Evolutionary conservation across 2,329 filamentous ascomycete genomes (phyloP).

Genomic region (Pestalotiopsis sp.): DNA sequence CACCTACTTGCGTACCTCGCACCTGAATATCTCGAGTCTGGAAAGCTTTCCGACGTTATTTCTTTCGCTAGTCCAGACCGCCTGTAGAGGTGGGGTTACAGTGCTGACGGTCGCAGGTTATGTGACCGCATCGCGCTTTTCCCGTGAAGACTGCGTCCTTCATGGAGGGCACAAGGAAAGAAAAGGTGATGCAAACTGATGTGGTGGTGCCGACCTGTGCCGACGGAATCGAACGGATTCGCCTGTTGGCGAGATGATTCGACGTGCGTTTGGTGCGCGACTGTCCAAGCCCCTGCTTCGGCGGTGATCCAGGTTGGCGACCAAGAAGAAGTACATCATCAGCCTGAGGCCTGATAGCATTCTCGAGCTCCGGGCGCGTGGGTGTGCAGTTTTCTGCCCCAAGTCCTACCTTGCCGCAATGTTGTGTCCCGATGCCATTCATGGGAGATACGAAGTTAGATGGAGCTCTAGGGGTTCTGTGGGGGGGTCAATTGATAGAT

Average conservation of each 20-base stretch:
- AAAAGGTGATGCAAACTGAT: background rate
- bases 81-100: slow-evolving; percentile 5
- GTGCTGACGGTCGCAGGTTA: slow-evolving; percentile 2
- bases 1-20: background rate
- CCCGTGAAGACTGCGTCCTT: background rate
- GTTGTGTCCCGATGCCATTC: background rate
- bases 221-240: background rate
- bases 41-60: background rate
- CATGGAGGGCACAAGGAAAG: background rate
- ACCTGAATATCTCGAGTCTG: background rate
- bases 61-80: slow-evolving; percentile 1
- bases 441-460: background rate
- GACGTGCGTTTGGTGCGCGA: background rate
- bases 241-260: background rate
- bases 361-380: background rate
- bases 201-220: background rate
- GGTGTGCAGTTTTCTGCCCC: slow-evolving; percentile 1
- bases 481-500: background rate
- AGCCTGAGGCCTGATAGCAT: background rate
- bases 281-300: background rate
- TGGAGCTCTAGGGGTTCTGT: background rate
- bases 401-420: background rate
- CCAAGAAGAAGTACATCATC: too few relatives aligned
- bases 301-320: background rate
- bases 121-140: background rate